Evolutionary conservation across 768 basidiomycete species (phyloP), one percentile per base, ranked within the genome.

Genomic region (Cyclocybe cylindracea): DNA sequence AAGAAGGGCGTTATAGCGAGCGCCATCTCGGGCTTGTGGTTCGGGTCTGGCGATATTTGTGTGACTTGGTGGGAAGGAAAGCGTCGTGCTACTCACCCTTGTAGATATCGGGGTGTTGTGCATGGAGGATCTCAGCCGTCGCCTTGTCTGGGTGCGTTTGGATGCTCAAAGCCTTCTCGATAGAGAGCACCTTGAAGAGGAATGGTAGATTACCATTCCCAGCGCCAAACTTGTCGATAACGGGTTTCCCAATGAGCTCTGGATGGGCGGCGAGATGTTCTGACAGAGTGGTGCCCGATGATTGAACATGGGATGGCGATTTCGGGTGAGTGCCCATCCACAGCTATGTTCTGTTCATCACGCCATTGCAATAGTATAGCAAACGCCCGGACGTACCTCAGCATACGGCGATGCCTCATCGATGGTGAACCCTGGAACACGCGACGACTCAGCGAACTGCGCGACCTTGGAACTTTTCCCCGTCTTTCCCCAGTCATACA

Each of bases 1-100:
- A 76, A 76, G 76, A 98, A 98, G 10, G 86, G 83, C 0, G 95
- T 95, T 53, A 99, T 70, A 0, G 97, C 97, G 35, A 99, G 79
- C n/a, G 95, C 94, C 92, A 99, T 96, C 68, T 99, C 97, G 2
- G 97, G 97, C 70, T 99, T 99, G 62, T 99, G 97, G 65, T 98
- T 98, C 5, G 85, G 82, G 68, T 99, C 97, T 91, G 48, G 18
- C 10, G 11, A 36, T 7, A 40, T 46, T 39, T 36, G 46, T 35
- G 43, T 33, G 31, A 33, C 14, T 14, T 33, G 19, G 38, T 34
- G 6, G 9, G 46, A 41, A 35, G 16, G 18, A n/a, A 46, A 41
- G 43, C 24, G 6, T 10, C 40, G 40, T 34, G 10, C 64, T 24
- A 24, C 78, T 51, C 60, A 90, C 94, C 95, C 75, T 94, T 97